phyloP scores from a whole-genome alignment of 495 filamentous ascomycete species.

The Penicillium manginii region DNA sequence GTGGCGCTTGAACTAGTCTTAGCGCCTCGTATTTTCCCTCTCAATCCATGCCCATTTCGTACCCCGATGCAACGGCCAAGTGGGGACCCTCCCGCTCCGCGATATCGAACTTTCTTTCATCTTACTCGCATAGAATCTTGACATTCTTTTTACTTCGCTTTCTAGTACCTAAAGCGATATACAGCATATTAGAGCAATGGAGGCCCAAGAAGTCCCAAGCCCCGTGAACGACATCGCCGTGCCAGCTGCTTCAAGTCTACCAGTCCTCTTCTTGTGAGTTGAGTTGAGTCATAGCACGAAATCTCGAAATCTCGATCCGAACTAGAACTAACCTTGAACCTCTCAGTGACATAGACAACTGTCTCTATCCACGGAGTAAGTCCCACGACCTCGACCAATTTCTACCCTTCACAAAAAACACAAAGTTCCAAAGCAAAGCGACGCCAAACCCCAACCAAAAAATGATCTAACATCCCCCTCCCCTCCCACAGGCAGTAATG shows the following conservation, averaged over 20 bases:
- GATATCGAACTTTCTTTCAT: not conserved
- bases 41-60: not conserved
- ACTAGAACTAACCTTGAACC: not conserved
- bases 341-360: not conserved
- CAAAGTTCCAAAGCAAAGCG: not conserved
- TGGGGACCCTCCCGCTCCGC: not conserved
- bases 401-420: too few relatives aligned
- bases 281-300: too few relatives aligned
- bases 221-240: not conserved
- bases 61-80: not conserved
- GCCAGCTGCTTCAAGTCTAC: not conserved
- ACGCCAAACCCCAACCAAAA: not conserved
- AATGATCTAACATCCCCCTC: not conserved
- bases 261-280: constrained; percentile 1
- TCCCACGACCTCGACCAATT: not conserved
- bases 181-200: too few relatives aligned
- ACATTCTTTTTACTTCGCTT: not conserved
- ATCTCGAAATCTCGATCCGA: not conserved
- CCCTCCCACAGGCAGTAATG: not conserved
- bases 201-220: not conserved
- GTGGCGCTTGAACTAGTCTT: not conserved
- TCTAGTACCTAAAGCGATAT: not conserved
- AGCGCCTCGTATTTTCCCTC: not conserved
- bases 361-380: constrained; percentile 4
- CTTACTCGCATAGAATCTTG: not conserved